A percentile compares a stretch with the other conserved stretches of the same genome.
phyloP scores from a whole-genome alignment of 441 rosid genomes.

The Gossypium aridum region DNA sequence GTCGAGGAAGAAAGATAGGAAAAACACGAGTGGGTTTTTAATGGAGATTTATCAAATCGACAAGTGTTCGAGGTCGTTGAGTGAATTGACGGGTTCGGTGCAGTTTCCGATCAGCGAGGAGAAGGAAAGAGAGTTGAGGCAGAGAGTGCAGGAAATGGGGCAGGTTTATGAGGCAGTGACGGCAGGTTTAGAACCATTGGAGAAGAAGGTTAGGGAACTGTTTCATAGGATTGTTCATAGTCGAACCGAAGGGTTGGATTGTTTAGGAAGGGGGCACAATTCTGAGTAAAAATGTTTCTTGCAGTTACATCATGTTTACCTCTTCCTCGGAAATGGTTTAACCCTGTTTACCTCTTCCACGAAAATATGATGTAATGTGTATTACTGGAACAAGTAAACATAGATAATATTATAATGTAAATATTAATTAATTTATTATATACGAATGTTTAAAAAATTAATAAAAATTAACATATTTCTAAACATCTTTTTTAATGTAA shows the following conservation, averaged over 20 bases:
- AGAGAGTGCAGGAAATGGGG: slow-evolving; percentile 51
- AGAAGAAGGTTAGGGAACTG: slow-evolving; percentile 70
- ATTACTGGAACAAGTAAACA: neutral
- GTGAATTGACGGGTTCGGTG: slow-evolving; percentile 55
- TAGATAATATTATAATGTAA: neutral
- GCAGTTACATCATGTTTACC: too few relatives aligned
- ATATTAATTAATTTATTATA: neutral
- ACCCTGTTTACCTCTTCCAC: too few relatives aligned
- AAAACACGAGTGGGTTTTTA: slow-evolving; percentile 68
- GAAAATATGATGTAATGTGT: neutral
- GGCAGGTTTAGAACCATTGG: slow-evolving; percentile 68
- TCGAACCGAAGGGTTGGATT: slow-evolving; percentile 76
- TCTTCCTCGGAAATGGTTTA: too few relatives aligned
- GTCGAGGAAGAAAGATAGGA: slow-evolving; percentile 70
- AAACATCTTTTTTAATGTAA: too few relatives aligned
- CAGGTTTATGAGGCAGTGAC: slow-evolving; percentile 40
- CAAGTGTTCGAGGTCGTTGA: slow-evolving; percentile 48
- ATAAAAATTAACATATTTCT: too few relatives aligned
- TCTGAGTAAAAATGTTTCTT: slow-evolving; percentile 5
- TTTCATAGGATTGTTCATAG: slow-evolving; percentile 77
- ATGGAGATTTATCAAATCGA: slow-evolving; percentile 77
- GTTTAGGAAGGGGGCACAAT: slow-evolving; percentile 27
- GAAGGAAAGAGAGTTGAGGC: slow-evolving; percentile 49
- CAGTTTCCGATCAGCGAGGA: slow-evolving; percentile 64
- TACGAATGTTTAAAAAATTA: too few relatives aligned